Evolutionary conservation across 805 yeast genomes (phyloP), one percentile per base, ranked within the genome.

Genomic region (Suhomyces emberorum): DNA sequence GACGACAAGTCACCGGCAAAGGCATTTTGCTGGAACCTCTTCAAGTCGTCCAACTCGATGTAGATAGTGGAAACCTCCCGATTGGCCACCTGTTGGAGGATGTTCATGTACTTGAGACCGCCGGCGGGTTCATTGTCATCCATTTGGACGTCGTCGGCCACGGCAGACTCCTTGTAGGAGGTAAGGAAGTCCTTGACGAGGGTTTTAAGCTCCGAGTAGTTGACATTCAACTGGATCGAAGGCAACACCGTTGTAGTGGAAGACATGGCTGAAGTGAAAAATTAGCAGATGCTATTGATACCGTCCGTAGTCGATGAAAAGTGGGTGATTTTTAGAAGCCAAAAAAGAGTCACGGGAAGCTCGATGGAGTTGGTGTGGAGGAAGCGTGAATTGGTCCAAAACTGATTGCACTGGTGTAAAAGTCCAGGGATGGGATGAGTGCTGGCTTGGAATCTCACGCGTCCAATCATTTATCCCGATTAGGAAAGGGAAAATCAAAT

Each of bases 21-120:
- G 32, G 53, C 52, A 34, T 72, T 68, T 27, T 72, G 73, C 52
- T 86, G 93, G 59, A 74, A 93, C 28, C 70, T 67, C 47, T 77
- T 76, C 39, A 93, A 64, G 60, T 93, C 99, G 57, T 93, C 95
- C 34, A 93, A 70, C 42, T 88, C 96, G 31, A 93, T 72, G 37
- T 68, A 69, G 15, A 93, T 52, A 1, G 88, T 77, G 21, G 83
- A 69, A 19, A 70, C 44, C 47, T 89, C 88, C 52, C 98, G 77
- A 59, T 95, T 88, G 41, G 97, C 88, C 21, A 93, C 74, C 47
- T 78, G 68, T 54, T 88, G 96, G 30, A 93, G 66, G 4, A 83
- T 47, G 21, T 65, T 68, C 79, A 83, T 66, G 63, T 93, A 93
- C 59, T 93, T 93, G 34, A 48, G 38, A 16, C 46, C 48, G 6